These are phyloP conservation scores for Pisolithus tinctorius DNA, from an alignment of 768 basidiomycete species.

Conservation along the genomic window DNA sequence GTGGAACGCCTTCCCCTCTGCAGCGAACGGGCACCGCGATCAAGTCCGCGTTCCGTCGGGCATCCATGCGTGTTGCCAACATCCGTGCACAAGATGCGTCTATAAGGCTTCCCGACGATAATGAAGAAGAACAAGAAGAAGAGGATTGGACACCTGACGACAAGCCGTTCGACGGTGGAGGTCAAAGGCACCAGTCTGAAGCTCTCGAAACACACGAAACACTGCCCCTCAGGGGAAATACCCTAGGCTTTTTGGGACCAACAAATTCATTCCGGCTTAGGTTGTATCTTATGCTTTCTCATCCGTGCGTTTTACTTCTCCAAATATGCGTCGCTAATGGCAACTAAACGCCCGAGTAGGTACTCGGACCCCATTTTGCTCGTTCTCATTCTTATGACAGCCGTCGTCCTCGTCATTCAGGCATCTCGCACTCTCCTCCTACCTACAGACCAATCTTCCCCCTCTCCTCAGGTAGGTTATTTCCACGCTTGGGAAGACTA, in stretches of 20 bases:
- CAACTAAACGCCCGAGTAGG: slow-evolving; percentile 30
- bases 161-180: slow-evolving; percentile 32
- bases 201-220: slow-evolving; percentile 37
- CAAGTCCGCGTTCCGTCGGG: slow-evolving; percentile 51
- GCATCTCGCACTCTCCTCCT: slow-evolving; percentile 57
- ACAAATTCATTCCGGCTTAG: slow-evolving; percentile 54
- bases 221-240: slow-evolving; percentile 64
- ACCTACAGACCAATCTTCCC: slow-evolving; percentile 32
- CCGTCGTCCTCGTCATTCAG: slow-evolving; percentile 76
- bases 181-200: slow-evolving; percentile 15
- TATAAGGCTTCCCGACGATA: slow-evolving; percentile 45
- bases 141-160: slow-evolving; percentile 27
- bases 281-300: slow-evolving; percentile 63
- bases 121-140: slow-evolving; percentile 25
- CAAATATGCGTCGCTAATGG: neutral
- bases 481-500: slow-evolving; percentile 90
- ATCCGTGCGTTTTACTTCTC: slow-evolving; percentile 47
- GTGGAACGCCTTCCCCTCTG: slow-evolving; percentile 48
- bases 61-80: slow-evolving; percentile 79
- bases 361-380: slow-evolving; percentile 87
- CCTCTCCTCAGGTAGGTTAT: slow-evolving; percentile 56
- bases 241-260: slow-evolving; percentile 71
- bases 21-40: slow-evolving; percentile 56
- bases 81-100: slow-evolving; percentile 58
- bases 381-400: slow-evolving; percentile 76